Base-by-base conservation (phyloP, 208 protist genomes). In the Leptomonas seymouri region DNA sequence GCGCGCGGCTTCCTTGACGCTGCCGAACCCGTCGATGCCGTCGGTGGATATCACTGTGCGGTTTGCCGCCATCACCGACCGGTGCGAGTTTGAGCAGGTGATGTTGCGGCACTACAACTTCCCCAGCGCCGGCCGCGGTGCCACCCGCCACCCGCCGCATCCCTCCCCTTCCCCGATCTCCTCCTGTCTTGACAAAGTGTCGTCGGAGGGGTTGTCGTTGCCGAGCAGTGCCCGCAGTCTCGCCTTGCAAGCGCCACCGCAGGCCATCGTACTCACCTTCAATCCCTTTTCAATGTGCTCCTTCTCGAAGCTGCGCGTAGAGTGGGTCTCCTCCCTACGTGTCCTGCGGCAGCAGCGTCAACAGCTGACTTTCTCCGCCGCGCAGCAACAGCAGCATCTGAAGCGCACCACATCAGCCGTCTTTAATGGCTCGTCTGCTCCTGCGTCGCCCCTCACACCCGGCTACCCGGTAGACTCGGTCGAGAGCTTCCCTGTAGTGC, bases 21-120 rank as follows among this genome's bases (percentile, higher is more conserved):
- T 91, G 54, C 72, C 80, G 9, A 84, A 85, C 31, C 80, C 81
- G 2, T 82, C 75, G 48, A 79, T 89, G 63, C 86, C 86, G 11
- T 72, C 79, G 2, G 71, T 91, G 20, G 69, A 80, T 50, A 75
- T 89, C 57, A 73, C 61, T 23, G 65, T 87, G 21, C 64, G 59
- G 28, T 78, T 90, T 44, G 36, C 64, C 30, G 79, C 76, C 23
- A 62, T 79, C 44, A 76, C 69, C 23, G 71, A 79, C 56, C 63
- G 69, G 1, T 46, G 54, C 27, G 67, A 76, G 49, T 50, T 77
- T 27, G 46, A 46, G 39, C 56, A 30, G 18, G 31, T 54, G 11
- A 75, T 61, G 69, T 21, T 53, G 36, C 20, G 51, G 18, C 53
- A 63, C 60, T 55, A 63, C 60, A 39, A 2, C 4, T 3, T 36